Percentiles rank a stretch among this genome's conserved stretches.
Evolutionary conservation across 345 rosid species (phyloP).

Genomic region (Populus simonii): DNA sequence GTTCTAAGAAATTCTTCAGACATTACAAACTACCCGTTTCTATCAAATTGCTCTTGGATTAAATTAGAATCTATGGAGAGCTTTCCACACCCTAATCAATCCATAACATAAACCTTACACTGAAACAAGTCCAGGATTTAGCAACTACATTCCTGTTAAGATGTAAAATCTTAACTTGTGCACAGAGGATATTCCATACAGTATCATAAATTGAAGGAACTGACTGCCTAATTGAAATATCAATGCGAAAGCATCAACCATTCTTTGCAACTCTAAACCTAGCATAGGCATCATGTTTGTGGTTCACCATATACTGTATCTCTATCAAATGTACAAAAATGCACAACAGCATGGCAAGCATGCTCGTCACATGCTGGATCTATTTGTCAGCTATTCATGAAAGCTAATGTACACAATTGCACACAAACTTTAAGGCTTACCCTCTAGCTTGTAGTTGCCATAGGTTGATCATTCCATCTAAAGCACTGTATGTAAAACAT

Average conservation of each 20-base stretch:
- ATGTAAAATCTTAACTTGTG: not conserved
- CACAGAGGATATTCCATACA: not conserved
- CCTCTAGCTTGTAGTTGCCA: constrained; percentile 41
- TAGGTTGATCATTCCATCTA: constrained; percentile 42
- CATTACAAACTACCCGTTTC: too few relatives aligned
- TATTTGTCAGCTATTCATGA: not conserved
- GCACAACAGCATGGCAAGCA: not conserved
- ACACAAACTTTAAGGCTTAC: constrained; percentile 16
- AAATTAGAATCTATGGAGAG: not conserved
- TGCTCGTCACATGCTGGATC: not conserved
- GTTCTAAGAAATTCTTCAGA: not conserved
- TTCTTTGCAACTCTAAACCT: constrained; percentile 2
- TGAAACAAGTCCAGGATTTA: not conserved
- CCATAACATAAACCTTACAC: not conserved
- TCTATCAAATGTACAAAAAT: not conserved
- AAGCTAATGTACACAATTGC: not conserved
- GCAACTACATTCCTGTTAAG: not conserved
- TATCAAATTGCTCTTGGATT: too few relatives aligned
- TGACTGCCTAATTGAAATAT: not conserved
- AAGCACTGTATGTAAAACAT: constrained; percentile 29
- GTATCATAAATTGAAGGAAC: not conserved
- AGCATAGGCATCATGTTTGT: not conserved
- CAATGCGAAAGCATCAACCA: not conserved
- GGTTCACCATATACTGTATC: not conserved
- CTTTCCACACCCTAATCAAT: not conserved